phyloP scores from a whole-genome alignment of 306 rosid genomes.

The Glycine latifolia region DNA sequence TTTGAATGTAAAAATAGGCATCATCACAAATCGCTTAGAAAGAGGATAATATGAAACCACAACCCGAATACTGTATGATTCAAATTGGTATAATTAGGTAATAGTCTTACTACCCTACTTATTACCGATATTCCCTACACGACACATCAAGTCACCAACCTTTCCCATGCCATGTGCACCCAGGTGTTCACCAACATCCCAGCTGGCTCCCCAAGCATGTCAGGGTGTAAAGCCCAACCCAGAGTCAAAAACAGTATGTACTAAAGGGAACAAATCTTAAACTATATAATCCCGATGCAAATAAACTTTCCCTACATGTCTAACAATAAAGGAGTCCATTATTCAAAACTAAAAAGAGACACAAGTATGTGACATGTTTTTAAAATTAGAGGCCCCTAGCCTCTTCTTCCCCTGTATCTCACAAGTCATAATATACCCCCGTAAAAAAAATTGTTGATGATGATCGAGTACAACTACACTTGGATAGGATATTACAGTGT shows the following conservation, averaged over 20 bases:
- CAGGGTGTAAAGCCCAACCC: slow-evolving; percentile 49
- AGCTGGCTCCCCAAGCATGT: slow-evolving; percentile 53
- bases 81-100: background rate
- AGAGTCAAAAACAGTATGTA: background rate
- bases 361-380: slow-evolving; percentile 47
- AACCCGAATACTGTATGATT: background rate
- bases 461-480: slow-evolving; percentile 25
- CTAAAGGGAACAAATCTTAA: slow-evolving; percentile 29
- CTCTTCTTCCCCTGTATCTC: slow-evolving; percentile 9
- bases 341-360: slow-evolving; percentile 39
- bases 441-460: background rate
- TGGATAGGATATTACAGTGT: background rate
- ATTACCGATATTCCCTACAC: slow-evolving; percentile 48
- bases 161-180: slow-evolving; percentile 68
- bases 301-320: slow-evolving; percentile 41
- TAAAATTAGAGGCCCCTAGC: slow-evolving; percentile 41
- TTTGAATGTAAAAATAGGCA: too few relatives aligned
- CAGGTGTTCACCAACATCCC: slow-evolving; percentile 66
- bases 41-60: background rate
- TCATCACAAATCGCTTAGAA: too few relatives aligned
- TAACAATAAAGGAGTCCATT: slow-evolving; percentile 29
- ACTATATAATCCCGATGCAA: slow-evolving; percentile 35
- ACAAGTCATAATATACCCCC: slow-evolving; percentile 25
- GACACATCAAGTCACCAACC: slow-evolving; percentile 50
- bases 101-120: slow-evolving; percentile 34